These are phyloP conservation scores for Rubia balearica DNA, from an alignment of 305 asterid genomes.

Conservation along the genomic window DNA sequence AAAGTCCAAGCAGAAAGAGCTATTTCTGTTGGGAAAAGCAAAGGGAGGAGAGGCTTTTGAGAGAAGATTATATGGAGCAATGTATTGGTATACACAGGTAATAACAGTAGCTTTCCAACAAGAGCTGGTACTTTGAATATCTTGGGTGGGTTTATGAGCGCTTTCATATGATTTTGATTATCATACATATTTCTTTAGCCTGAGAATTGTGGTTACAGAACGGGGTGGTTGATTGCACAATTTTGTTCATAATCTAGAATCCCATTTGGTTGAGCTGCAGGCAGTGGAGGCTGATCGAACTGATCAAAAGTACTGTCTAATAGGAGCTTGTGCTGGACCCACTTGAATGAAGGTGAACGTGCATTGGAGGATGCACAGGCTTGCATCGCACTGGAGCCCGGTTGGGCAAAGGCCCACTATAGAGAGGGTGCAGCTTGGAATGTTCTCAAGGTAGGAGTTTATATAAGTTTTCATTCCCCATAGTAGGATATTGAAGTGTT, in stretches of 20 bases:
- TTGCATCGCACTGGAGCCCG: background rate
- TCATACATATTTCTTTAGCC: background rate
- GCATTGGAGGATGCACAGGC: background rate
- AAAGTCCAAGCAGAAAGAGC: background rate
- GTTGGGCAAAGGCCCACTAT: background rate
- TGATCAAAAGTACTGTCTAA: background rate
- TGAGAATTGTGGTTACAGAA: background rate
- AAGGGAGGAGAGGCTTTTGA: constrained; percentile 17
- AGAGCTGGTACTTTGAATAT: background rate
- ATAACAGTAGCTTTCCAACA: background rate
- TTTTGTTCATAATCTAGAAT: background rate
- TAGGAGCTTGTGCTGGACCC: background rate
- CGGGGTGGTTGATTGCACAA: background rate
- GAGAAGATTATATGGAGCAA: constrained; percentile 20
- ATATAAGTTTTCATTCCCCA: background rate
- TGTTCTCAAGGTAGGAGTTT: background rate
- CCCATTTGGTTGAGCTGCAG: background rate
- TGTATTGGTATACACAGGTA: constrained; percentile 19
- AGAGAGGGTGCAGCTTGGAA: constrained; percentile 2
- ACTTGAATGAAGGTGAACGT: background rate
- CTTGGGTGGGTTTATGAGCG: background rate
- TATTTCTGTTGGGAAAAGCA: constrained; percentile 3
- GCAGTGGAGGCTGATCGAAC: background rate
- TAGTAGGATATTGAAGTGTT: background rate
- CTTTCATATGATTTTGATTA: background rate